Conservation (phyloP, 495 filamentous ascomycete genomes). For the Xylaria telfairii region DNA sequence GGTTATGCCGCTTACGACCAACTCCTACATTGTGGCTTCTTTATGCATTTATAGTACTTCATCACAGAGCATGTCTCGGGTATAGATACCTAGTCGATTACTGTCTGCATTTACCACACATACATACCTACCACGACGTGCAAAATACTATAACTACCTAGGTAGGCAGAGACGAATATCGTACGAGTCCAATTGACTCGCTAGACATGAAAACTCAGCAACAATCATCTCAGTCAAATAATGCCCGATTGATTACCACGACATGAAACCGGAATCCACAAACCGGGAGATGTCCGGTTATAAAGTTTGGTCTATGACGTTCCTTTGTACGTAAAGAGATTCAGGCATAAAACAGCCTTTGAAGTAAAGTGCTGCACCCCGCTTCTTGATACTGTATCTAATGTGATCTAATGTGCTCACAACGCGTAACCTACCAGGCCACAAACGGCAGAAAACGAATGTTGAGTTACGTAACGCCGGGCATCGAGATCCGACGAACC, state of each 20-base stretch:
- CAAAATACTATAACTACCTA: too few species aligned
- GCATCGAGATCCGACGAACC: neutral
- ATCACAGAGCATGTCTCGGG: neutral
- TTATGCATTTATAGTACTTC: neutral
- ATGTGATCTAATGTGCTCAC: neutral
- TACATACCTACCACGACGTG: too few species aligned
- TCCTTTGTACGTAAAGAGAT: neutral
- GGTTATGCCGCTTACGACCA: neutral
- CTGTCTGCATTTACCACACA: neutral
- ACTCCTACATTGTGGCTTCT: neutral
- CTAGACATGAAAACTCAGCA: neutral
- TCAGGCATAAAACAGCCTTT: neutral
- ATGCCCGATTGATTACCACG: neutral
- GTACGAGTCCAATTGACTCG: neutral
- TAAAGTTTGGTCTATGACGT: neutral
- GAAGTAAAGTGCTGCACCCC: neutral
- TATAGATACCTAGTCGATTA: too few species aligned
- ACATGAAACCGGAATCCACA: neutral
- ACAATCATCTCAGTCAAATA: neutral
- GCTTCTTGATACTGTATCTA: too few species aligned
- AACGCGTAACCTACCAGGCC: neutral
- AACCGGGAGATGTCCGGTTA: neutral
- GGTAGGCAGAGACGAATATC: too few species aligned
- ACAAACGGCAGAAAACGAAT: neutral
- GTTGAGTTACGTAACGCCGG: neutral